Evolutionary conservation across 2,329 filamentous ascomycete genomes (phyloP), one percentile per base, ranked within the genome.

Genomic region (Parastagonospora nodorum): DNA sequence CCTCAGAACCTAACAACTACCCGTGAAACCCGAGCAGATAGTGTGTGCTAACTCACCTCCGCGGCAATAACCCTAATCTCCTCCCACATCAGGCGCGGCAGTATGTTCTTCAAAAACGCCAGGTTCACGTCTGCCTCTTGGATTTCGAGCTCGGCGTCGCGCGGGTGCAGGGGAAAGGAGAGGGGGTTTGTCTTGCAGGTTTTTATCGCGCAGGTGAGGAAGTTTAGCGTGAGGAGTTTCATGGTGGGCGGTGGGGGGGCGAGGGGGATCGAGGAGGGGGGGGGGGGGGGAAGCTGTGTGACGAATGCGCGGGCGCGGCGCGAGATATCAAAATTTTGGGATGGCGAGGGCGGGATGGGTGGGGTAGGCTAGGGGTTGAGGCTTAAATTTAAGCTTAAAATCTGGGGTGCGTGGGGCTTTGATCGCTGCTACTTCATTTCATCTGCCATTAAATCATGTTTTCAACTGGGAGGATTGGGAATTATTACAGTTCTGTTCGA

Each of bases 151-250:
- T 96, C 92, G 45, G 90, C 92, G 67, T 97, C 92, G 67, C 88
- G 88, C 48, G 94, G 93, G 74, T 97, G 94, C 12, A 99, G 83
- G 2, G 94, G 94, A 70, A 95, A 97, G 19, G 91, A 90, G 45
- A 83, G 78, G 5, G 88, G 80, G 29, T 88, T 87, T 50, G 86
- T 84, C 78, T 95, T 96, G 88, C 94, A 99, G 49, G 89, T 82
- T 81, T 97, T 97, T 72, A 95, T 89, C 55, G 94, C 93, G 81
- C 94, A 99, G 67, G 91, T 94, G 60, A 97, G 81, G 77, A 99
- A 99, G 78, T 97, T 97, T 67, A 96, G 87, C 54, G 92, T 97
- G 45, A 97, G 85, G 57, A 97, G 81, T 76, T 97, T 97, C 94
- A 99, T 99, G 46, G 45, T 61, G 28, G n/a, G 11, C 8, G 29